Conservation (phyloP, 306 rosid species). For the Hippophae tibetana region DNA sequence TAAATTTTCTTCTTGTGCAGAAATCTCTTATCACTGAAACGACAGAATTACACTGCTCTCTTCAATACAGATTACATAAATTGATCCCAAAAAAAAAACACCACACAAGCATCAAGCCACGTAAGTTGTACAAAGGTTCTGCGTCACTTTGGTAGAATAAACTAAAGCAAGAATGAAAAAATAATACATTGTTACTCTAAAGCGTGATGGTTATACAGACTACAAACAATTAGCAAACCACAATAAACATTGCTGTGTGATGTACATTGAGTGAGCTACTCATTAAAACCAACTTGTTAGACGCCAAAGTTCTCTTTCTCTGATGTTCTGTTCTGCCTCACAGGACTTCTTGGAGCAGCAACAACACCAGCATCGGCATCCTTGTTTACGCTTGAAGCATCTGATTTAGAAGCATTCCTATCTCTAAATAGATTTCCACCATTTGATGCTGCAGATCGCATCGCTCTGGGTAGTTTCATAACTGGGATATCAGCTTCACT, state of each 20-base stretch:
- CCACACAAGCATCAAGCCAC: too few relatives aligned
- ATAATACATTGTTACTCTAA: not conserved
- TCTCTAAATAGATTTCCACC: conserved; percentile 45
- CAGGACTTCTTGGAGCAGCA: conserved; percentile 38
- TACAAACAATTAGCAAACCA: not conserved
- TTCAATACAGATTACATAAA: too few relatives aligned
- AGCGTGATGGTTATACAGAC: not conserved
- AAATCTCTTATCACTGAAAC: too few relatives aligned
- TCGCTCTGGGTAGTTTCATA: conserved; percentile 55
- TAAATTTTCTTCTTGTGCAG: too few relatives aligned
- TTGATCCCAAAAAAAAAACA: too few relatives aligned
- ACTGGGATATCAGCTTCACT: conserved; percentile 33
- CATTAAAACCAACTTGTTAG: conserved; percentile 11
- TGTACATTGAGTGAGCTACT: conserved; percentile 4
- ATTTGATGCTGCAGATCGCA: conserved; percentile 38
- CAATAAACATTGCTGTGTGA: not conserved
- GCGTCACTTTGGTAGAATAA: too few relatives aligned
- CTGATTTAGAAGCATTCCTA: conserved; percentile 47
- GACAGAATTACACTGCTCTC: too few relatives aligned
- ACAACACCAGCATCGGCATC: conserved; percentile 33
- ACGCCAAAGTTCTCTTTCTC: conserved; percentile 75
- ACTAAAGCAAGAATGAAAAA: not conserved
- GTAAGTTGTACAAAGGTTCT: too few relatives aligned
- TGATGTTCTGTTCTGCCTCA: conserved; percentile 27
- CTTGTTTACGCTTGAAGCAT: conserved; percentile 38